These are phyloP conservation scores for Cryphonectria japonica DNA, from an alignment of 2,329 filamentous ascomycete genomes.

Conservation along the genomic window DNA sequence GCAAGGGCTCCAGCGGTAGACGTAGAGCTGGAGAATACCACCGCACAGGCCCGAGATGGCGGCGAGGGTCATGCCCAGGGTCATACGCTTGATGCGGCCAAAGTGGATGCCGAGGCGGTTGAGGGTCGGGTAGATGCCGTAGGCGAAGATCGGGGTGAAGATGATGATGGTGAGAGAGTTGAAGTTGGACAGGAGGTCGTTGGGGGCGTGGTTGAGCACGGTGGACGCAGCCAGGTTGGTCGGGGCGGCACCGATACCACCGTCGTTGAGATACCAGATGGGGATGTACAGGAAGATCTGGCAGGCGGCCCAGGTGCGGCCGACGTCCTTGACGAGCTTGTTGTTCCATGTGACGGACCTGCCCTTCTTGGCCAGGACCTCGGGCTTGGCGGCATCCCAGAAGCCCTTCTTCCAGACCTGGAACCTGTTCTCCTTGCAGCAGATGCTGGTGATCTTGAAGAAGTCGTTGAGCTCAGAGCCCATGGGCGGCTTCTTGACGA, in stretches of 20 bases:
- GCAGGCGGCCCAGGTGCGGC: slow-evolving; percentile 51
- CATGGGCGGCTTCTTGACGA: slow-evolving; percentile 59
- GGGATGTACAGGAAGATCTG: slow-evolving; percentile 47
- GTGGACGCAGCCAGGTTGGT: slow-evolving; percentile 48
- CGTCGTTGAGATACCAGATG: slow-evolving; percentile 46
- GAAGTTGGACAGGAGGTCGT: slow-evolving; percentile 64
- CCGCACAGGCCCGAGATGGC: slow-evolving; percentile 40
- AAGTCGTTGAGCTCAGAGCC: slow-evolving; percentile 69
- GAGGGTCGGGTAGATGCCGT: slow-evolving; percentile 61
- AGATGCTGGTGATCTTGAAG: slow-evolving; percentile 57
- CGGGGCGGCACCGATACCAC: slow-evolving; percentile 42
- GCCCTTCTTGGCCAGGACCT: slow-evolving; percentile 49
- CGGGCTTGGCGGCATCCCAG: slow-evolving; percentile 64
- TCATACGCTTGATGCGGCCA: slow-evolving; percentile 61
- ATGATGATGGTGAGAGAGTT: slow-evolving; percentile 64
- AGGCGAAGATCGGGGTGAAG: slow-evolving; percentile 56
- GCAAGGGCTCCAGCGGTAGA: slow-evolving; percentile 61
- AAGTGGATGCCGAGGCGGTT: slow-evolving; percentile 56
- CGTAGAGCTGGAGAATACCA: slow-evolving; percentile 62
- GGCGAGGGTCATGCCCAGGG: slow-evolving; percentile 57
- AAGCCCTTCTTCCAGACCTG: slow-evolving; percentile 59
- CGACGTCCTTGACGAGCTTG: slow-evolving; percentile 68
- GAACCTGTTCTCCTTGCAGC: slow-evolving; percentile 55
- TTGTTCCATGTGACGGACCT: slow-evolving; percentile 64
- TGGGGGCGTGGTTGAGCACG: slow-evolving; percentile 55